Evolutionary conservation across 192 early-diverging fungal genomes (phyloP).

Genomic region (Lobosporangium transversale): DNA sequence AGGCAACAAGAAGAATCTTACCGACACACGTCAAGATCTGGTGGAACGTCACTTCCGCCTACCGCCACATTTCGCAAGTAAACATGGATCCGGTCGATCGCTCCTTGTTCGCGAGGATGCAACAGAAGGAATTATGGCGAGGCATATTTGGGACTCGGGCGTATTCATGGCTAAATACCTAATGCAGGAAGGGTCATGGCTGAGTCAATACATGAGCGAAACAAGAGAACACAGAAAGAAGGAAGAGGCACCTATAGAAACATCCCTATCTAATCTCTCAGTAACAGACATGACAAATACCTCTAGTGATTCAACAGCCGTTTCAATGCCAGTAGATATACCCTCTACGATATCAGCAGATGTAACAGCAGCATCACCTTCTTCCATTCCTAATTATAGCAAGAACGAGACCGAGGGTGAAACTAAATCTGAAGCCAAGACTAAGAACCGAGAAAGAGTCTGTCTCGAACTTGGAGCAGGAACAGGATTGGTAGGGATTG

Average conservation of each 20-base stretch:
- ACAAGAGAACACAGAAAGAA: not conserved
- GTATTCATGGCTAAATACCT: constrained; percentile 50
- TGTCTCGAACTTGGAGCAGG: constrained; percentile 62
- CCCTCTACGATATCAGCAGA: not conserved
- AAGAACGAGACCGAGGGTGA: too few relatives aligned
- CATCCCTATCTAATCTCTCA: constrained; percentile 16
- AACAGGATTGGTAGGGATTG: constrained; percentile 61
- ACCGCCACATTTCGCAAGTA: constrained; percentile 29
- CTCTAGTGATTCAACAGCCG: too few relatives aligned
- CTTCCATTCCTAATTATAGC: constrained; percentile 17
- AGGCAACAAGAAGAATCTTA: constrained; percentile 46
- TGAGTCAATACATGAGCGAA: constrained; percentile 44
- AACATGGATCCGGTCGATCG: constrained; percentile 25
- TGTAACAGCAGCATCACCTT: not conserved
- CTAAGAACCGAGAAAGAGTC: constrained; percentile 13
- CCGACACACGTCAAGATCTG: constrained; percentile 44
- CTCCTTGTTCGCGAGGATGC: constrained; percentile 47
- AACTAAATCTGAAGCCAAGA: too few relatives aligned
- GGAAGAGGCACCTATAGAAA: constrained; percentile 6
- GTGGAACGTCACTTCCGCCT: constrained; percentile 46
- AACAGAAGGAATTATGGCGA: constrained; percentile 47
- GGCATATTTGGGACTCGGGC: constrained; percentile 53
- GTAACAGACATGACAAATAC: too few relatives aligned
- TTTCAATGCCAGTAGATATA: not conserved
- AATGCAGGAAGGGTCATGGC: constrained; percentile 41